Evolutionary conservation across 768 basidiomycete species (phyloP).

Genomic region (Tylopilus vinaceipallidus): DNA sequence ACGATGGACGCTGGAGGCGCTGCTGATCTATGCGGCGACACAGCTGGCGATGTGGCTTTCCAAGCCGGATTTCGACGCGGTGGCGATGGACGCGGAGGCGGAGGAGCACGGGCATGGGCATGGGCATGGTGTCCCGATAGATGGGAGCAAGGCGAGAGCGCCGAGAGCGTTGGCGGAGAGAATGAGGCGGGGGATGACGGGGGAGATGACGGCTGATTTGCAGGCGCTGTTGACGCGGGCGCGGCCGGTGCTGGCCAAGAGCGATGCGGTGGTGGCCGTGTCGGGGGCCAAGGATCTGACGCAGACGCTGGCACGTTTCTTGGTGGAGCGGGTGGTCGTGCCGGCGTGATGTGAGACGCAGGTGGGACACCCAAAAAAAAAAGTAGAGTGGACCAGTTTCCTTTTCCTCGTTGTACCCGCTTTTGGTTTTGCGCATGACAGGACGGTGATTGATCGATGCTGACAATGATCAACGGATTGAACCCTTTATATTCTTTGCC

Average conservation of each 20-base stretch:
- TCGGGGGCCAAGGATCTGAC: slow-evolving; percentile 58
- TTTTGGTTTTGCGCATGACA: no score
- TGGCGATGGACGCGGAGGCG: slow-evolving; percentile 40
- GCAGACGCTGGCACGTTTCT: slow-evolving; percentile 57
- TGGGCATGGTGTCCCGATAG: slow-evolving; percentile 13
- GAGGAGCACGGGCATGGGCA: slow-evolving; percentile 37
- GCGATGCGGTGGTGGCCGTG: slow-evolving; percentile 46
- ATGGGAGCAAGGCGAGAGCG: slow-evolving; percentile 37
- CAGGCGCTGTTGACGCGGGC: slow-evolving; percentile 64
- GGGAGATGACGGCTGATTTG: slow-evolving; percentile 74
- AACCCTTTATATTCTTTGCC: no score
- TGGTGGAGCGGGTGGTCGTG: slow-evolving; percentile 57
- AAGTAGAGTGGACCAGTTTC: slow-evolving; percentile 20
- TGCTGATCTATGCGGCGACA: slow-evolving; percentile 68
- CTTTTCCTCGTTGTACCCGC: no score
- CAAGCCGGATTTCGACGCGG: slow-evolving; percentile 63
- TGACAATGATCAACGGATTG: no score
- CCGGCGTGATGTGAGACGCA: slow-evolving; percentile 29
- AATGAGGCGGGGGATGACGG: slow-evolving; percentile 72
- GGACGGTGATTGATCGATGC: no score
- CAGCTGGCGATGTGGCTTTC: slow-evolving; percentile 79
- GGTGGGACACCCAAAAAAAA: slow-evolving; percentile 7
- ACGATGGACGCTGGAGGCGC: slow-evolving; percentile 62
- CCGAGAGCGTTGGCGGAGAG: slow-evolving; percentile 58
- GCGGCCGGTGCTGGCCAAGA: slow-evolving; percentile 61